These are phyloP conservation scores for Crassisporium funariophilum DNA, from an alignment of 768 basidiomycete species.

Conservation along the genomic window DNA sequence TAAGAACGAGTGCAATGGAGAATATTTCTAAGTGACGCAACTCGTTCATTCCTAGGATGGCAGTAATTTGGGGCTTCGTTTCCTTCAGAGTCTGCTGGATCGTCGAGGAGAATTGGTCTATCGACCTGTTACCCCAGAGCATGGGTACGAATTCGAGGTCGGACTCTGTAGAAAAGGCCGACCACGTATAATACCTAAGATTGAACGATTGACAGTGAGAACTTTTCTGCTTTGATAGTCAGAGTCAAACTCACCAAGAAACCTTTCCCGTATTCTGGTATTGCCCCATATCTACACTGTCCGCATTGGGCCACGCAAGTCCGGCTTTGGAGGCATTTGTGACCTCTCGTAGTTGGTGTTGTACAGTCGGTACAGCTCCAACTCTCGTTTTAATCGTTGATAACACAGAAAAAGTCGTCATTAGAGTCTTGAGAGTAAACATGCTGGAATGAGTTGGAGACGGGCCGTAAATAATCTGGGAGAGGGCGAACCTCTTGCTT, in stretches of 20 bases:
- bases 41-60: conserved; percentile 59
- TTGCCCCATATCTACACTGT: conserved; percentile 43
- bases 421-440: too few species aligned
- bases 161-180: conserved; percentile 32
- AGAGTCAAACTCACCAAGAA: conserved; percentile 42
- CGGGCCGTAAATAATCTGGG: too few species aligned
- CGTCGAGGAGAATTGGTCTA: conserved; percentile 40
- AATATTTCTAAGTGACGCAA: conserved; percentile 21
- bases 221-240: neutral
- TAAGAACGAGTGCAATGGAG: neutral
- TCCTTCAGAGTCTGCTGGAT: conserved; percentile 43
- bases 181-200: conserved; percentile 62
- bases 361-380: neutral
- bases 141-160: conserved; percentile 57
- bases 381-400: too few species aligned
- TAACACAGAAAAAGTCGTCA: too few species aligned
- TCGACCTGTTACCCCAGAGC: conserved; percentile 49
- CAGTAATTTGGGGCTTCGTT: conserved; percentile 33
- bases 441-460: too few species aligned
- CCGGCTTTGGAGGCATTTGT: conserved; percentile 49
- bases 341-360: conserved; percentile 14
- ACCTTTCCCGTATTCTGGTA: conserved; percentile 48
- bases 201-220: neutral
- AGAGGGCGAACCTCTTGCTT: too few species aligned
- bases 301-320: conserved; percentile 49